Evolutionary conservation across 768 basidiomycete species (phyloP), one percentile per base, ranked within the genome.

Genomic region (Dioszegia aurantiaca): DNA sequence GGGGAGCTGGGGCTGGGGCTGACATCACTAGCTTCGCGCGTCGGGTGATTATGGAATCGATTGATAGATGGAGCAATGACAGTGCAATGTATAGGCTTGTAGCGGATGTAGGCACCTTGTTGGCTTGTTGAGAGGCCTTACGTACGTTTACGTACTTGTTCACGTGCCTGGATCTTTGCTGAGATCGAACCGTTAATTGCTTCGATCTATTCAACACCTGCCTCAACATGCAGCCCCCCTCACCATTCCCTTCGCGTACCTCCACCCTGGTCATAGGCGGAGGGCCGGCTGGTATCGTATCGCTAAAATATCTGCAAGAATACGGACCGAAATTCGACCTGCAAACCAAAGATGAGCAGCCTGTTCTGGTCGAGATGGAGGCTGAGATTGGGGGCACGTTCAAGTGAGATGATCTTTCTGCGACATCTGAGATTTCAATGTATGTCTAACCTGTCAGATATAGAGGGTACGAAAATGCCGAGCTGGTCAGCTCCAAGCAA

Each of bases 401-500:
- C 55, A 47, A 64, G 66, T 68, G 37, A 53, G 59, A 8, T 36
- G 14, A 3, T 3, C 36, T 4, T 12, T 17, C 14, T 8, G 47
- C 24, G n/a, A 5, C 8, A 6, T 4, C 42, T 16, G 21, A 24
- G 2, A 17, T 39, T n/a, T n/a, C n/a, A n/a, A n/a, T n/a, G n/a
- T n/a, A n/a, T n/a, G 3, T 52, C 59, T 63, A 58, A 68, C 40
- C 6, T 19, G n/a, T 8, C 44, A 67, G 69, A 31, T 73, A 64
- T 60, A 36, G 71, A 54, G 64, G 56, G 8, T 73, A 73, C 28
- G 62, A 73, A 52, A 73, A 70, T 58, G 71, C 71, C 36, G 71
- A 73, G 63, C 48, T 73, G 40, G 71, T 73, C 53, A 80, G 78
- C 43, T 82, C 80, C 9, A 87, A 85, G 79, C 87, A 87, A 14